Evolutionary conservation across 2,329 filamentous ascomycete species (phyloP).

Genomic region (Lojkania enalia): DNA sequence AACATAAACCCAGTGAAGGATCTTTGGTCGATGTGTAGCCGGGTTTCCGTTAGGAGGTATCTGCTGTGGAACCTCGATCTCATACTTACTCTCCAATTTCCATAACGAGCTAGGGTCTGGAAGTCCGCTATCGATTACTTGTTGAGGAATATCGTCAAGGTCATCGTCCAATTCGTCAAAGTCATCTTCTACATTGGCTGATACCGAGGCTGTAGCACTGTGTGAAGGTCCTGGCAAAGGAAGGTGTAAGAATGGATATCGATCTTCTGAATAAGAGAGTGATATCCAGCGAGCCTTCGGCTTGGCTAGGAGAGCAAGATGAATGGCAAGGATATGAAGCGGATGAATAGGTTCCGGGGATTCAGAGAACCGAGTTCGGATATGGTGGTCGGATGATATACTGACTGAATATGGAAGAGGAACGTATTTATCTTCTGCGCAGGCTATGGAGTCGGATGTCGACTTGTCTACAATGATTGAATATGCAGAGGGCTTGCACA

Average conservation of each 20-base stretch:
- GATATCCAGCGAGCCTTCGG: slow-evolving; percentile 45
- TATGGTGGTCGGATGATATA: slow-evolving; percentile 8
- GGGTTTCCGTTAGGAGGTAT: slow-evolving; percentile 12
- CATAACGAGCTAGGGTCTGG: slow-evolving; percentile 45
- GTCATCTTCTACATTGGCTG: neutral
- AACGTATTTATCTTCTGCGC: slow-evolving; percentile 37
- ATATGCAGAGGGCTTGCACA: slow-evolving; percentile 29
- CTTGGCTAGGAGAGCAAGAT: slow-evolving; percentile 45
- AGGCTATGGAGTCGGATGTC: slow-evolving; percentile 44
- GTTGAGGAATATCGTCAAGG: slow-evolving; percentile 28
- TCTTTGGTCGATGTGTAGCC: slow-evolving; percentile 40
- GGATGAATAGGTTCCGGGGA: slow-evolving; percentile 37
- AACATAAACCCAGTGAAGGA: slow-evolving; percentile 47
- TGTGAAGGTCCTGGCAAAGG: neutral
- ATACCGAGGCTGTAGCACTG: neutral
- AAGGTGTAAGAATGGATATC: slow-evolving; percentile 43
- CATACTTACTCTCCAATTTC: slow-evolving; percentile 40
- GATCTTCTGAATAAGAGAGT: slow-evolving; percentile 45
- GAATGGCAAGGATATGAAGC: slow-evolving; percentile 44
- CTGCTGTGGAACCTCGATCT: slow-evolving; percentile 30
- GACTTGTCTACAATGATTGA: slow-evolving; percentile 45
- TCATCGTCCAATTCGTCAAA: slow-evolving; percentile 13
- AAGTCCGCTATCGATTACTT: slow-evolving; percentile 35
- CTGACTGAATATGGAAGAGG: slow-evolving; percentile 34
- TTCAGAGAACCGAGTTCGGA: slow-evolving; percentile 6